phyloP scores from a whole-genome alignment of 2,329 filamentous ascomycete genomes.

The Aspergillus nomiae region DNA sequence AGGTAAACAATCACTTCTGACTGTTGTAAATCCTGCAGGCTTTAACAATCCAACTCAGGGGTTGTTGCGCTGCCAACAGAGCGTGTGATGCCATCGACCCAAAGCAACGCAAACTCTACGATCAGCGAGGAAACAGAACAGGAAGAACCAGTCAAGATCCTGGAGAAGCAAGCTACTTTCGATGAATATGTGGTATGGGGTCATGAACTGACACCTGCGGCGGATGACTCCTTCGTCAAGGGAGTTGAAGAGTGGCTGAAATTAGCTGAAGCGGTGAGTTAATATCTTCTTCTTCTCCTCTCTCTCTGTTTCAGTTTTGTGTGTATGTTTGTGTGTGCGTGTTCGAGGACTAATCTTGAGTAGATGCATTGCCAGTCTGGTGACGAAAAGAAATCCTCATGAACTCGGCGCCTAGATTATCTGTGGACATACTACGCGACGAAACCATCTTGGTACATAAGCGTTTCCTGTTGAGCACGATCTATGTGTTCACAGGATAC shows the following conservation, averaged over 20 bases:
- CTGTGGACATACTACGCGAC: neutral
- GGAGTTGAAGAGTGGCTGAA: constrained; percentile 79
- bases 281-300: neutral
- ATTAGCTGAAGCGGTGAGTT: constrained; percentile 67
- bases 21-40: neutral
- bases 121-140: constrained; percentile 50
- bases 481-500: neutral
- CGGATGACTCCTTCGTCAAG: constrained; percentile 70
- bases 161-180: constrained; percentile 69
- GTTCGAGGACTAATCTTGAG: constrained; percentile 7
- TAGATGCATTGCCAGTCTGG: constrained; percentile 31
- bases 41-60: constrained; percentile 43
- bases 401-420: neutral
- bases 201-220: constrained; percentile 69
- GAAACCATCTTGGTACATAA: neutral
- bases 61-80: constrained; percentile 58
- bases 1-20: constrained; percentile 39
- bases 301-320: neutral
- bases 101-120: constrained; percentile 43
- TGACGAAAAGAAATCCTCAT: constrained; percentile 18
- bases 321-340: neutral
- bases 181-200: constrained; percentile 80
- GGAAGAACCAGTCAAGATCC: constrained; percentile 54
- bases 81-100: constrained; percentile 27
- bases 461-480: neutral